A percentile compares a stretch with the other conserved stretches of the same genome.
phyloP scores from a whole-genome alignment of 2,329 filamentous ascomycete species.

The Thielaviopsis cerberus region DNA sequence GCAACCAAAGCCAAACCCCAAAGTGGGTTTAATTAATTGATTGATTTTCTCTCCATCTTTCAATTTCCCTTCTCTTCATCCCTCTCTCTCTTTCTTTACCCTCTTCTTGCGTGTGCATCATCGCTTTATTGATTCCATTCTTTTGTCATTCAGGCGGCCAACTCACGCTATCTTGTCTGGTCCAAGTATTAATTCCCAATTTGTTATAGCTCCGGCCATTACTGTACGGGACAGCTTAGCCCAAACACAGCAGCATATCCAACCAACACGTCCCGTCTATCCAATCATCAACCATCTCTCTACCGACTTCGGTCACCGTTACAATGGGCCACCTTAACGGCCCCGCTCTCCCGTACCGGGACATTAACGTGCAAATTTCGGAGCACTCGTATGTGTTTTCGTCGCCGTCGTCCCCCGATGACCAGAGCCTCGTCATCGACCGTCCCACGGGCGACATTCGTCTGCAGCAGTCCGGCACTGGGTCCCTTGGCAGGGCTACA shows the following conservation, averaged over 20 bases:
- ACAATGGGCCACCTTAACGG: conserved; percentile 22
- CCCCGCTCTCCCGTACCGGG: conserved; percentile 54
- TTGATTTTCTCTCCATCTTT: not conserved
- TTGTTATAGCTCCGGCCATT: not conserved
- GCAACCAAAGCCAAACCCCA: no score
- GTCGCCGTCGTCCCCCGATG: conserved; percentile 80
- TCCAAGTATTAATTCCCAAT: not conserved
- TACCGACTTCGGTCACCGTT: not conserved
- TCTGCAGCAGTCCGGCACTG: conserved; percentile 59
- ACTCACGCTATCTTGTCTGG: not conserved
- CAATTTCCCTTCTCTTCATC: not conserved
- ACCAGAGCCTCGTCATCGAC: conserved; percentile 74
- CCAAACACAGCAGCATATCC: no score
- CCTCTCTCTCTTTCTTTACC: not conserved
- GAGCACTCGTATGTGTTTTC: conserved; percentile 89
- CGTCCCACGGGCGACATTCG: conserved; percentile 80
- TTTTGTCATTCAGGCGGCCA: not conserved
- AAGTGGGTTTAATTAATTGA: no score
- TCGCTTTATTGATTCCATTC: not conserved
- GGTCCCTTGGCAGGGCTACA: conserved; percentile 51
- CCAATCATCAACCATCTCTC: not conserved
- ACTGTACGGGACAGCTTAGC: not conserved
- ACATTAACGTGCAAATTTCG: conserved; percentile 91
- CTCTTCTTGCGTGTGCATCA: not conserved
- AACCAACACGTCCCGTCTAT: no score